phyloP scores from a whole-genome alignment of 768 basidiomycete species.

The Tephrocybe sp. region DNA sequence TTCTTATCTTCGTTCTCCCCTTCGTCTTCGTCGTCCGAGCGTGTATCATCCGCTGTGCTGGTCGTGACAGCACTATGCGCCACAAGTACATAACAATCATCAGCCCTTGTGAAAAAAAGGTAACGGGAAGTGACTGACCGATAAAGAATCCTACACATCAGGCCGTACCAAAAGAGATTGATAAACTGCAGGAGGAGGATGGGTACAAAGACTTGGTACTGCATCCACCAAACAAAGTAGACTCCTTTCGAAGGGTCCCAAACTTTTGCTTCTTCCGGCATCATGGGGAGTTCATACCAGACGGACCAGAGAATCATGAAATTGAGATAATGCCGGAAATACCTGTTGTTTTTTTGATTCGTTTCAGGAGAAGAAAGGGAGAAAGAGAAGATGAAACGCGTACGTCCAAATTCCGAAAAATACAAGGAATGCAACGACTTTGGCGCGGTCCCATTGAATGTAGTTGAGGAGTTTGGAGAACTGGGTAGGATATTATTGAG shows the following conservation, averaged over 20 bases:
- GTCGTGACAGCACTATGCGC: slow-evolving; percentile 58
- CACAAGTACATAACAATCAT: slow-evolving; percentile 16
- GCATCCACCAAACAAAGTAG: slow-evolving; percentile 78
- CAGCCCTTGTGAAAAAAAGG: not conserved
- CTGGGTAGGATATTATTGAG: slow-evolving; percentile 33
- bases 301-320: slow-evolving; percentile 84
- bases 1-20: slow-evolving; percentile 31
- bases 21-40: slow-evolving; percentile 78
- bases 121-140: slow-evolving; percentile 47
- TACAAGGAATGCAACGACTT: slow-evolving; percentile 56
- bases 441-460: slow-evolving; percentile 61
- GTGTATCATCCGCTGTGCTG: slow-evolving; percentile 55
- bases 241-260: slow-evolving; percentile 64
- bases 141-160: slow-evolving; percentile 74
- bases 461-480: slow-evolving; percentile 89
- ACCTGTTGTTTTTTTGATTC: slow-evolving; percentile 43
- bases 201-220: slow-evolving; percentile 74
- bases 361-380: slow-evolving; percentile 16
- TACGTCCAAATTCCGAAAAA: slow-evolving; percentile 83
- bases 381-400: too few relatives aligned
- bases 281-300: slow-evolving; percentile 77
- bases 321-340: slow-evolving; percentile 93
- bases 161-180: slow-evolving; percentile 91
- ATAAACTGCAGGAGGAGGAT: slow-evolving; percentile 74
- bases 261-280: slow-evolving; percentile 46